Base-by-base conservation (phyloP, 768 basidiomycete genomes). In the Gloeopeniophorella convolvens region DNA sequence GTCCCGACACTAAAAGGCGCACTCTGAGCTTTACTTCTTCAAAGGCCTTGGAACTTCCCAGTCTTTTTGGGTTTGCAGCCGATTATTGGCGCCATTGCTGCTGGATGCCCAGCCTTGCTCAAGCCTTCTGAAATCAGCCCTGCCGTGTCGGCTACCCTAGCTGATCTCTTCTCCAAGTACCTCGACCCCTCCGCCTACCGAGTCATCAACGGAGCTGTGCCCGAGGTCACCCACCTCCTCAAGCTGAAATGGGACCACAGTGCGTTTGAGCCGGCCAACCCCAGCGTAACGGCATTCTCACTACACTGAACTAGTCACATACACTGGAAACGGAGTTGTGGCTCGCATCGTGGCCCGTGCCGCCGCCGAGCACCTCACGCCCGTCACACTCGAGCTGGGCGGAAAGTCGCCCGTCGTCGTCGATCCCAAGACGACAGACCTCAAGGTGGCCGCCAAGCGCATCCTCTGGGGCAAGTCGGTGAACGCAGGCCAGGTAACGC, bases 91-190 rank as follows among this genome's bases (percentile, higher is more conserved):
- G 90, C 90, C 1, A 76, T 94, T 33, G 83, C 89, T 0, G 86
- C 89, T 2, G 91, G 91, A 5, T 83, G 82, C 58, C 71, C 84
- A 0, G 78, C 77, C 3, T 66, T 84, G 4, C 39, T 91, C 44
- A 93, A 93, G 63, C 86, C 87, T 0, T 85, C 90, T 1, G 91
- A 93, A 60, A 66, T 78, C 3, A 68, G 77, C 0, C 78, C 83
- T 0, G 73, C 76, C 2, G 68, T 71, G 3, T 78, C 77, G 35
- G 58, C 73, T 9, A 72, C 91, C 10, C 61, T 89, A 13, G 74
- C 81, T 0, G 82, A 88, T 58, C 75, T 91, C 6, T 33, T 89
- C 5, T 80, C 80, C 2, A 79, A 85, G 60, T 93, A 94, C 59
- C 58, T 94, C 51, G 91, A 93, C 63, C 64, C 69, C 0, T 75